Conservation (phyloP, 345 rosid species). For the Citrus unshiu region DNA sequence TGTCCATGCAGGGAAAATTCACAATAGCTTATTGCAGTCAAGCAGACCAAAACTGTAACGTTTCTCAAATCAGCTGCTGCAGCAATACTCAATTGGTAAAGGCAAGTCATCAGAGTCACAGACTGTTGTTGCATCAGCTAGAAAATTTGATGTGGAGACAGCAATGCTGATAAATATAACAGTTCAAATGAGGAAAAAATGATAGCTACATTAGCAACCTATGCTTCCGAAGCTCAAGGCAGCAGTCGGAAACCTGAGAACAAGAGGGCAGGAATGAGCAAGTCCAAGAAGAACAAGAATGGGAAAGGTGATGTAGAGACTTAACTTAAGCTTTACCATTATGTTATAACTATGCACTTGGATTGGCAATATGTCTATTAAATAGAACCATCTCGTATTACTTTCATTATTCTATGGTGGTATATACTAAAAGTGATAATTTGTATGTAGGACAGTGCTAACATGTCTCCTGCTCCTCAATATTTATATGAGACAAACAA, state of each 20-base stretch:
- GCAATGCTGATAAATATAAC: background rate
- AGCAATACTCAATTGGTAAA: background rate
- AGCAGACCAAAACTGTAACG: slow-evolving; percentile 14
- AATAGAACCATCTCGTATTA: no score
- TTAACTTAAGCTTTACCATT: no score
- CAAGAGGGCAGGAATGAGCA: slow-evolving; percentile 1
- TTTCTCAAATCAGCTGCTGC: slow-evolving; percentile 2
- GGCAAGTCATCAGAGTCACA: background rate
- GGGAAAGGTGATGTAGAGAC: background rate
- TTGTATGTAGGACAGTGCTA: no score
- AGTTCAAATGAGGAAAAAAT: background rate
- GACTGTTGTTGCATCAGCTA: background rate
- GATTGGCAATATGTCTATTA: no score
- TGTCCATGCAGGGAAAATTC: slow-evolving; percentile 8
- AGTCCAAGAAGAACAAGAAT: background rate
- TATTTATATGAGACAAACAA: no score
- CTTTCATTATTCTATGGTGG: no score
- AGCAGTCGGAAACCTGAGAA: background rate
- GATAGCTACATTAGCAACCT: background rate
- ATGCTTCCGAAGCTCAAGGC: background rate
- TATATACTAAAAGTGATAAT: no score
- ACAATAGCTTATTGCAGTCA: slow-evolving; percentile 8
- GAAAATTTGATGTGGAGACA: background rate
- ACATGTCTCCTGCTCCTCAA: no score
- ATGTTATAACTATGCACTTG: no score